Base-by-base conservation (phyloP, 2,329 filamentous ascomycete genomes). In the Harringtonia aguacate region DNA sequence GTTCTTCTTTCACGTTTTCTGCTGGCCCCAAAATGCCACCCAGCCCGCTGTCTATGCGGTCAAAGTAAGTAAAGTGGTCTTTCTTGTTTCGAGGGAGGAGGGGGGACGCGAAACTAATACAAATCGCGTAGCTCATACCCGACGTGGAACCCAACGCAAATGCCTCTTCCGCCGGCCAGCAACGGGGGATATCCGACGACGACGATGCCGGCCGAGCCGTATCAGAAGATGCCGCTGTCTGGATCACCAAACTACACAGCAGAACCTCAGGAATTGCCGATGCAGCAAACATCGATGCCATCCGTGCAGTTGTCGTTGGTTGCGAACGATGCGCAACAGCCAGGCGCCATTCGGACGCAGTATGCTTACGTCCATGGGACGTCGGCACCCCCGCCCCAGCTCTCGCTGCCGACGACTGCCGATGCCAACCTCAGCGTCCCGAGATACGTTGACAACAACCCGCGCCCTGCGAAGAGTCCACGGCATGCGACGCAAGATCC, bases 1-100 rank as follows among this genome's bases (percentile, higher is more conserved):
- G 75, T 45, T 69, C 73, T 6, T 68, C 69, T 1, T 79, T 79
- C 49, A 77, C 73, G 2, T 79, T 79, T 49, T 76, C 64, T 49
- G 64, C 75, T 3, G 48, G 46, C 1, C 70, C 73, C 1, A 79
- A 77, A 53, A 62, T 77, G 44, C 69, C 73, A 0, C 66, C 69
- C 22, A 69, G 66, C 47, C 70, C 71, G 15, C 65, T 77, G 57
- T 66, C 65, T 34, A 72, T 79, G 65, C 65, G 75, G 56, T 76
- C 74, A 20, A 77, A 75, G 75, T 79, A 66, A 63, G 73, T 70
- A 14, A 9, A 36, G n/a, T 3, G 27, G 15, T 9, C 14, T 33
- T 18, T 20, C 15, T 17, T 18, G 33, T n/a, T 6, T 20, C 14
- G 14, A 17, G 15, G 12, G 14, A 20, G 6, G 18, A 10, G 17